These are phyloP conservation scores for Talaromyces amestolkiae DNA, from an alignment of 2,329 filamentous ascomycete species.

Conservation along the genomic window DNA sequence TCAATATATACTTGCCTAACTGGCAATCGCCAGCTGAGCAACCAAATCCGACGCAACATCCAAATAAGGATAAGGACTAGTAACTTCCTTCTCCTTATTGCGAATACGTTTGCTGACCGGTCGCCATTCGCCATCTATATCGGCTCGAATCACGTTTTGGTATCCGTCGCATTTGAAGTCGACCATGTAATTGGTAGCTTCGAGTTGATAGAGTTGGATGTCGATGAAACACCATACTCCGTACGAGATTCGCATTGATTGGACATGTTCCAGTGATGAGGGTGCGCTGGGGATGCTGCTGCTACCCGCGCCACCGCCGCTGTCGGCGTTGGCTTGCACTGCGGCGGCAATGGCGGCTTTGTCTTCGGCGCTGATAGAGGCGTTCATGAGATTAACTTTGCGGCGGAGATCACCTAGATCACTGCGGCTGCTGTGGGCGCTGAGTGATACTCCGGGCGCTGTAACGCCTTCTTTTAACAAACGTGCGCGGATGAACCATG, in stretches of 20 bases:
- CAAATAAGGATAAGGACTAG: slow-evolving; percentile 91
- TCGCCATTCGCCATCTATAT: slow-evolving; percentile 45
- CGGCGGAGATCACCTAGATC: slow-evolving; percentile 43
- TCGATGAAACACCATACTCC: slow-evolving; percentile 92
- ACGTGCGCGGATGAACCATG: slow-evolving; percentile 89
- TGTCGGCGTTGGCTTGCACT: slow-evolving; percentile 32
- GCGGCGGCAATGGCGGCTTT: slow-evolving; percentile 29
- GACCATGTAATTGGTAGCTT: slow-evolving; percentile 87
- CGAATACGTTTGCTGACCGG: slow-evolving; percentile 49
- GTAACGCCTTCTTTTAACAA: slow-evolving; percentile 79
- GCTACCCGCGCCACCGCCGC: slow-evolving; percentile 29
- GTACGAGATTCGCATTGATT: slow-evolving; percentile 52
- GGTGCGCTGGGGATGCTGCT: slow-evolving; percentile 32
- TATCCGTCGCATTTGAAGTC: slow-evolving; percentile 99
- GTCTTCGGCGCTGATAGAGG: slow-evolving; percentile 35
- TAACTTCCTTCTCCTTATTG: slow-evolving; percentile 89
- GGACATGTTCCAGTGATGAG: slow-evolving; percentile 35
- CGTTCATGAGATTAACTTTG: slow-evolving; percentile 37
- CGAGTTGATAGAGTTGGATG: slow-evolving; percentile 94
- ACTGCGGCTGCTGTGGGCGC: slow-evolving; percentile 40
- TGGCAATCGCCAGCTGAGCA: slow-evolving; percentile 81
- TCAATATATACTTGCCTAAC: slow-evolving; percentile 5
- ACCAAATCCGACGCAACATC: slow-evolving; percentile 91
- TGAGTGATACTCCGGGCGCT: slow-evolving; percentile 45
- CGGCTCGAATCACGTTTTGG: slow-evolving; percentile 71